phyloP scores from a whole-genome alignment of 2,329 filamentous ascomycete genomes.

The Apiospora sp. region DNA sequence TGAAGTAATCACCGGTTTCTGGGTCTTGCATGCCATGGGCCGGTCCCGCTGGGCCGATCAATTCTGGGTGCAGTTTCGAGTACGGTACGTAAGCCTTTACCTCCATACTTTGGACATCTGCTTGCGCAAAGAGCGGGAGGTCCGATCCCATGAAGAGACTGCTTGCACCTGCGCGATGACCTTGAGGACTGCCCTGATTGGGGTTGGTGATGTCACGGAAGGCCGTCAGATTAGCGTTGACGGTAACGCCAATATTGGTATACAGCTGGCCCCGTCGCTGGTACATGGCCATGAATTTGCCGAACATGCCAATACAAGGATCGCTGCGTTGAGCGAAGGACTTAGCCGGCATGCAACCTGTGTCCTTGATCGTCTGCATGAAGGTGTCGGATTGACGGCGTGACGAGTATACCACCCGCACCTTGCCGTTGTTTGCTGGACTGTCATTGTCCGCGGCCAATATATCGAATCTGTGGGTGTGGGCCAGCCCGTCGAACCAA shows the following conservation, averaged over 20 bases:
- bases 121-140: conserved; percentile 50
- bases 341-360: not conserved
- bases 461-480: conserved; percentile 64
- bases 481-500: conserved; percentile 66
- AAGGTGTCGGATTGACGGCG: conserved; percentile 57
- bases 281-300: conserved; percentile 23
- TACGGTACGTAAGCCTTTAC: conserved; percentile 59
- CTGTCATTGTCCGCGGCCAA: conserved; percentile 42
- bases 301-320: conserved; percentile 15
- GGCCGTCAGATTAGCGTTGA: conserved; percentile 63
- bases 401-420: conserved; percentile 61
- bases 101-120: conserved; percentile 64
- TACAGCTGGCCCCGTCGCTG: conserved; percentile 44
- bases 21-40: conserved; percentile 64
- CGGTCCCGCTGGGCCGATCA: conserved; percentile 58
- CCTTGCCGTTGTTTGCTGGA: conserved; percentile 20
- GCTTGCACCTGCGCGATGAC: not conserved
- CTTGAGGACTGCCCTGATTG: not conserved
- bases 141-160: conserved; percentile 46
- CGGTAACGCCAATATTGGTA: conserved; percentile 61
- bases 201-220: conserved; percentile 51
- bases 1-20: conserved; percentile 63
- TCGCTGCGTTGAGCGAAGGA: conserved; percentile 20
- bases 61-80: conserved; percentile 56
- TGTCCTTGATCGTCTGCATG: not conserved